These are phyloP conservation scores for Ogataea thermomethanolica DNA, from an alignment of 805 yeast species.

Conservation along the genomic window DNA sequence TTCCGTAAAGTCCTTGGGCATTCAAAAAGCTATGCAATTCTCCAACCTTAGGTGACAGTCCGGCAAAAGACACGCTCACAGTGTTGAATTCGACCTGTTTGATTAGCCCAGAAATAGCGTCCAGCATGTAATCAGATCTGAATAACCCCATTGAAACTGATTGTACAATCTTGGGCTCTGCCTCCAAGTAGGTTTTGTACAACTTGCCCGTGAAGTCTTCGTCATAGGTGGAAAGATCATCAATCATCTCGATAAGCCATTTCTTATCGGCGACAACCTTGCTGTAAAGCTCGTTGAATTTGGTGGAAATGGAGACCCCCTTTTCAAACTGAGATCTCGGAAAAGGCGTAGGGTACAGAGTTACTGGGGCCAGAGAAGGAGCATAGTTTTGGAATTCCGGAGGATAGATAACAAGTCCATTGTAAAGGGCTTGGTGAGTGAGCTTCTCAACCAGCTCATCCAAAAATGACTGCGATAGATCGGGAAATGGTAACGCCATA, in stretches of 20 bases:
- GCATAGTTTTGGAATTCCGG: constrained; percentile 44
- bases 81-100: constrained; percentile 97
- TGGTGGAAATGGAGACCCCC: constrained; percentile 62
- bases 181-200: constrained; percentile 54
- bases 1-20: constrained; percentile 51
- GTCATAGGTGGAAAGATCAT: constrained; percentile 56
- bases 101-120: constrained; percentile 48
- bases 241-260: constrained; percentile 62
- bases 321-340: constrained; percentile 62
- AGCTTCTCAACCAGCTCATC: constrained; percentile 22
- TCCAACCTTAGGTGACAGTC: constrained; percentile 77
- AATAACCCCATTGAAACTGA: constrained; percentile 77
- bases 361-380: constrained; percentile 77
- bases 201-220: constrained; percentile 78
- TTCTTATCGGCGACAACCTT: constrained; percentile 52
- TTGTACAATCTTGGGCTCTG: constrained; percentile 53
- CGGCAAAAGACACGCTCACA: constrained; percentile 93
- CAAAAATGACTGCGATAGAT: neutral
- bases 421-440: constrained; percentile 73
- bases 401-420: constrained; percentile 83
- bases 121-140: constrained; percentile 85
- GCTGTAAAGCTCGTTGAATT: constrained; percentile 73
- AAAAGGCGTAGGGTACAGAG: constrained; percentile 87
- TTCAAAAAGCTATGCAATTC: constrained; percentile 68
- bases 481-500: constrained; percentile 6